A percentile compares a stretch with the other conserved stretches of the same genome.
phyloP scores from a whole-genome alignment of 352 stramenopile species.

The Globisporangium barbulae region DNA sequence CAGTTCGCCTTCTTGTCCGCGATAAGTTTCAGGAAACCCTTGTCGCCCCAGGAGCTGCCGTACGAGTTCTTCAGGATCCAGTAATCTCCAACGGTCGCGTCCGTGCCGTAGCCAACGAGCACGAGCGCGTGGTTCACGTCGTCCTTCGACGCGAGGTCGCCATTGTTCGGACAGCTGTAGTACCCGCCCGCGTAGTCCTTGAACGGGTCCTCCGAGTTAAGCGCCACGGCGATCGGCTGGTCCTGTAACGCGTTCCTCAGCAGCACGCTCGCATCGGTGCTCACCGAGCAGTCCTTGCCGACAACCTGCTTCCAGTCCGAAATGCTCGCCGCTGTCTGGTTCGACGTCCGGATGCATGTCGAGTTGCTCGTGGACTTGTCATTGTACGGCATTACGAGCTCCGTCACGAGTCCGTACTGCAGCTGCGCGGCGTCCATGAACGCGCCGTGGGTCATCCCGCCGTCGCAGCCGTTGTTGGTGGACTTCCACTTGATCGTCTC shows the following conservation, averaged over 20 bases:
- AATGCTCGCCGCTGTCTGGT: slow-evolving; percentile 70
- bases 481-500: slow-evolving; percentile 73
- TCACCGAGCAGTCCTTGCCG: slow-evolving; percentile 48
- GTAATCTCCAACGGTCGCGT: slow-evolving; percentile 54
- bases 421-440: slow-evolving; percentile 71
- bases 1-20: slow-evolving; percentile 75
- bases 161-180: slow-evolving; percentile 69
- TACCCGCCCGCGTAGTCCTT: slow-evolving; percentile 65
- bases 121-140: slow-evolving; percentile 75
- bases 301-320: slow-evolving; percentile 66
- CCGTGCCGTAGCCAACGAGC: slow-evolving; percentile 72
- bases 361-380: slow-evolving; percentile 9
- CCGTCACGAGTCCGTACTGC: slow-evolving; percentile 57
- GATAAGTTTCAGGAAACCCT: slow-evolving; percentile 62
- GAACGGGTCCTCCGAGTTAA: slow-evolving; percentile 73
- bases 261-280: slow-evolving; percentile 46
- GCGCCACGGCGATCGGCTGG: slow-evolving; percentile 71
- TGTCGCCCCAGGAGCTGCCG: slow-evolving; percentile 58
- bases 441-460: slow-evolving; percentile 79
- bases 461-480: slow-evolving; percentile 71
- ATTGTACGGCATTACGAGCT: slow-evolving; percentile 72
- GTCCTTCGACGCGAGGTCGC: slow-evolving; percentile 54
- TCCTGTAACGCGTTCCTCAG: slow-evolving; percentile 50
- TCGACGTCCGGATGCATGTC: slow-evolving; percentile 22
- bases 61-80: slow-evolving; percentile 87